Base-by-base conservation (phyloP, 306 rosid species). In the Sesbania bispinosa region DNA sequence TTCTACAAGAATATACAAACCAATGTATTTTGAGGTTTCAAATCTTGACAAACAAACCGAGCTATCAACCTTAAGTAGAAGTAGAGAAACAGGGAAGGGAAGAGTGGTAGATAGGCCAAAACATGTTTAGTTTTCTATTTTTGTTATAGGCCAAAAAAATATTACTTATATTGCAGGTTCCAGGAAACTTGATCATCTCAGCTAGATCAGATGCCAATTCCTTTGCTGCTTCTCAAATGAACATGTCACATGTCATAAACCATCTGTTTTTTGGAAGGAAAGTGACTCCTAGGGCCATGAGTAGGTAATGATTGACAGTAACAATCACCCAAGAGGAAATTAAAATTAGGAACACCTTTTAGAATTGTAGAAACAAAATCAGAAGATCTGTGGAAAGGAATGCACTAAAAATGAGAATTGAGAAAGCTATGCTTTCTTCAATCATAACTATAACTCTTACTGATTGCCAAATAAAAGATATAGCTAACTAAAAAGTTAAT, bases 131-230 rank as follows among this genome's bases (percentile, higher is more conserved):
- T n/a, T n/a, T n/a, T n/a, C n/a, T n/a, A n/a, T n/a, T n/a, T n/a
- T n/a, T n/a, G n/a, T n/a, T n/a, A n/a, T n/a, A n/a, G n/a, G n/a
- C n/a, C n/a, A n/a, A n/a, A n/a, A n/a, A n/a, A n/a, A n/a, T n/a
- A n/a, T n/a, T n/a, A n/a, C n/a, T n/a, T n/a, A n/a, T n/a, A n/a
- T 36, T 79, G 63, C 90, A 94, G 99, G 99, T 94, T 82, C 99
- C 99, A 2, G 99, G 99, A 80, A 87, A 73, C 80, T 86, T 94
- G 73, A 23, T 89, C 46, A 57, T 94, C 75, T 82, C 99, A 18
- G 97, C 99, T 77, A 89, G 80, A 81, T 90, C 97, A 7, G 96
- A 86, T 43, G 59, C 95, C 74, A 97, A 94, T 86, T 94, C 99
- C 19, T 94, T n/a, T 18, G 99, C 90, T 87, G 78, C 86, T 75